Evolutionary conservation across 495 filamentous ascomycete genomes (phyloP), one percentile per base, ranked within the genome.

Genomic region (Hypoxylon fuscum): DNA sequence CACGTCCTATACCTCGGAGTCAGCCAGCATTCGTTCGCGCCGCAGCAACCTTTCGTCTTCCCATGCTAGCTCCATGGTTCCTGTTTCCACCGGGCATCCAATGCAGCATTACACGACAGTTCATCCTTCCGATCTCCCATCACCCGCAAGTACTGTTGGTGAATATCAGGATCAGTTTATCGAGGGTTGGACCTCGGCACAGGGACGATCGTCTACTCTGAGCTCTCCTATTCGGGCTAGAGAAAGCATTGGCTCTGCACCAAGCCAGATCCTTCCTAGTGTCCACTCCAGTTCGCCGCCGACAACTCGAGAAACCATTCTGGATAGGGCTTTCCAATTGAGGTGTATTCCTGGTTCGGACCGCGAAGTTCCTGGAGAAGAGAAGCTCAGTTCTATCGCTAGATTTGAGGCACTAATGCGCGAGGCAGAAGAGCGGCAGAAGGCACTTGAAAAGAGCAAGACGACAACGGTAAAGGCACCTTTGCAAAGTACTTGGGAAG

Each of bases 391-490:
- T 51, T 85, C 82, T 1, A 68, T 86, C 34, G 84, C 82, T 14
- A 76, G 82, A 10, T 86, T 86, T 34, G 84, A 86, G 47, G 83
- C 84, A 3, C 60, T 86, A 42, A 86, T 86, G 84, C 62, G 74
- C 15, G 81, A 85, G 51, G 69, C 72, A 23, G 84, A 86, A 8
- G 76, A 79, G 57, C 79, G 74, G 38, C 74, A 73, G 43, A 74
- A 49, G 63, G 68, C 58, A n/a, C 63, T 64, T 5, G 61, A 75
- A 15, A 68, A 66, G 7, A 68, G 69, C 5, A 73, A 72, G 41
- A 52, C 62, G 3, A 45, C 25, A 27, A 27, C 55, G 29, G 11
- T 5, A 5, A 68, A 47, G 45, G 59, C 63, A 45, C 61, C 59
- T 18, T 56, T 80, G 35, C 80, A 78, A 68, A 77, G 74, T 55